phyloP scores from a whole-genome alignment of 345 rosid species.

The Adansonia digitata region DNA sequence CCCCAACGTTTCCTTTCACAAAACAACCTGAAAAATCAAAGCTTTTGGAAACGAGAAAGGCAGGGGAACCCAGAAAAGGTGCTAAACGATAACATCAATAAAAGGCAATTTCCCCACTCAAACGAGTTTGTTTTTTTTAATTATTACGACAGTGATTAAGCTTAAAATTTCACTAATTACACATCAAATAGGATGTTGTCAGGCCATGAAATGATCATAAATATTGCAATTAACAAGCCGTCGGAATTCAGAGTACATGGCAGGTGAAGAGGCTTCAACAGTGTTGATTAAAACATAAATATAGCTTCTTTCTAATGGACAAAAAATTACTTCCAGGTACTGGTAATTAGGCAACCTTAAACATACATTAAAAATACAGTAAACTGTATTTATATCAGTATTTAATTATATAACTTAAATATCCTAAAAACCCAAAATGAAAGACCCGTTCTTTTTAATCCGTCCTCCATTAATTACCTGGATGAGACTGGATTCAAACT shows the following conservation, averaged over 20 bases:
- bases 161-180: not conserved
- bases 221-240: no score
- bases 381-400: not conserved
- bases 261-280: not conserved
- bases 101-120: not conserved
- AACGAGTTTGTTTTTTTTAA: no score
- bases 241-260: not conserved
- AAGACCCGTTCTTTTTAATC: not conserved
- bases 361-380: not conserved
- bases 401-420: not conserved
- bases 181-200: not conserved
- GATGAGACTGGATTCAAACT: slow-evolving; percentile 15
- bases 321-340: not conserved
- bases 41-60: not conserved
- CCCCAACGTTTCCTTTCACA: not conserved
- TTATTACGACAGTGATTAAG: not conserved
- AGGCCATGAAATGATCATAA: no score
- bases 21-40: not conserved
- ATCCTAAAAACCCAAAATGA: not conserved
- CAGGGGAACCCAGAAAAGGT: not conserved
- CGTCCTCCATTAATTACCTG: slow-evolving; percentile 3
- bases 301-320: not conserved
- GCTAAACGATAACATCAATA: not conserved
- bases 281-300: not conserved
- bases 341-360: not conserved